Conservation (phyloP, 2,329 filamentous ascomycete species). For the Epichloe aotearoae region DNA sequence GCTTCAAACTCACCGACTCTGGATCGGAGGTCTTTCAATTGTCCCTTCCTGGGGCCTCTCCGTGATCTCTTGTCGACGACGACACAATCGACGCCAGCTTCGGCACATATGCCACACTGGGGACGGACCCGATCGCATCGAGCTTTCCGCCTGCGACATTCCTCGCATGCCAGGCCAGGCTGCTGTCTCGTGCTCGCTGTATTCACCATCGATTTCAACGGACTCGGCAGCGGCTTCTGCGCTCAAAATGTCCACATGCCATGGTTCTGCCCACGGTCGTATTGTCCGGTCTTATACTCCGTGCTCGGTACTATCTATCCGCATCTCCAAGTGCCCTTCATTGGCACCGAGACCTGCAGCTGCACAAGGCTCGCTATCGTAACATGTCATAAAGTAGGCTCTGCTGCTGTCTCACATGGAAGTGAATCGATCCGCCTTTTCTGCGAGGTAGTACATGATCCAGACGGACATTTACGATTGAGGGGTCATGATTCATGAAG, state of each 20-base stretch:
- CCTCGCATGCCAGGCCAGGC: neutral
- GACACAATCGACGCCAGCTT: neutral
- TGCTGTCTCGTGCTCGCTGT: neutral
- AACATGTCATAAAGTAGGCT: neutral
- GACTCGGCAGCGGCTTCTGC: neutral
- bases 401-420: neutral
- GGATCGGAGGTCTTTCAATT: neutral
- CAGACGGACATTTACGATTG: too few species aligned
- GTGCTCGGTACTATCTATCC: too few species aligned
- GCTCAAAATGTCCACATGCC: neutral
- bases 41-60: neutral
- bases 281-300: too few species aligned
- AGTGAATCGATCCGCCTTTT: neutral
- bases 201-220: neutral
- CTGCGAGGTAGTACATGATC: neutral
- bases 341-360: too few species aligned
- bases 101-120: neutral
- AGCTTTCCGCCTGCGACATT: neutral
- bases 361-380: neutral
- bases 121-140: neutral
- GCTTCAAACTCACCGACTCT: neutral
- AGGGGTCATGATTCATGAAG: neutral
- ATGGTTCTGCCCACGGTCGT: neutral
- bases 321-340: too few species aligned
- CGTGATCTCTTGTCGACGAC: neutral